phyloP scores from a whole-genome alignment of 441 rosid species.

The Adansonia madagascariensis region DNA sequence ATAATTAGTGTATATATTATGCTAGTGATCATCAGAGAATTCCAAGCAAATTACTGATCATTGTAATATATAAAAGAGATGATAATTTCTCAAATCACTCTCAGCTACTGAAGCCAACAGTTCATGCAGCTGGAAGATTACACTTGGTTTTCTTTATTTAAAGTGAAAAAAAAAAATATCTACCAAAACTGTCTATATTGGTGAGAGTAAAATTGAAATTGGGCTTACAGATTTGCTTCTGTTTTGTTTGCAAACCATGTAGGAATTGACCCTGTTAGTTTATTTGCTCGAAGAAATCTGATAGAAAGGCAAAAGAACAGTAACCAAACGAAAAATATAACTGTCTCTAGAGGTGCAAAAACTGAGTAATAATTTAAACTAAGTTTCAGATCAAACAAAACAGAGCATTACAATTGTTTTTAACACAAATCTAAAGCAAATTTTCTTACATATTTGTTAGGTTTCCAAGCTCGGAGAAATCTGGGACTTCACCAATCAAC shows the following conservation, averaged over 20 bases:
- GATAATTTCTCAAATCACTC: neutral
- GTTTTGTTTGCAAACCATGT: neutral
- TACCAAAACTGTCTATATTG: neutral
- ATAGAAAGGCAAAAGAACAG: slow-evolving; percentile 10
- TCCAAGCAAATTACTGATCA: neutral
- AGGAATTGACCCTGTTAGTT: slow-evolving; percentile 18
- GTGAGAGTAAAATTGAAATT: neutral
- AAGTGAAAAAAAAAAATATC: neutral
- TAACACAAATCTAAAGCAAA: neutral
- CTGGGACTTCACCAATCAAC: slow-evolving; percentile 23
- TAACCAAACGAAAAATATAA: neutral
- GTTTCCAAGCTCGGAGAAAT: slow-evolving; percentile 12
- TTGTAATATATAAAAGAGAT: neutral
- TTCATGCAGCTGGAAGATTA: slow-evolving; percentile 13
- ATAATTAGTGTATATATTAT: no score
- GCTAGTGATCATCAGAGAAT: no score
- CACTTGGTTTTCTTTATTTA: neutral
- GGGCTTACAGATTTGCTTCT: slow-evolving; percentile 24
- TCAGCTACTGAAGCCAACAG: neutral
- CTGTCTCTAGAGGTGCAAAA: neutral
- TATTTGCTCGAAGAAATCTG: slow-evolving; percentile 24
- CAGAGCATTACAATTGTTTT: neutral
- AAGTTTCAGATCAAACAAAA: neutral
- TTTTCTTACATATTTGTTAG: slow-evolving; percentile 20
- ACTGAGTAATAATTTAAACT: neutral